Conservation (phyloP, 2,329 filamentous ascomycete species). For the Paradendryphiella salina region DNA sequence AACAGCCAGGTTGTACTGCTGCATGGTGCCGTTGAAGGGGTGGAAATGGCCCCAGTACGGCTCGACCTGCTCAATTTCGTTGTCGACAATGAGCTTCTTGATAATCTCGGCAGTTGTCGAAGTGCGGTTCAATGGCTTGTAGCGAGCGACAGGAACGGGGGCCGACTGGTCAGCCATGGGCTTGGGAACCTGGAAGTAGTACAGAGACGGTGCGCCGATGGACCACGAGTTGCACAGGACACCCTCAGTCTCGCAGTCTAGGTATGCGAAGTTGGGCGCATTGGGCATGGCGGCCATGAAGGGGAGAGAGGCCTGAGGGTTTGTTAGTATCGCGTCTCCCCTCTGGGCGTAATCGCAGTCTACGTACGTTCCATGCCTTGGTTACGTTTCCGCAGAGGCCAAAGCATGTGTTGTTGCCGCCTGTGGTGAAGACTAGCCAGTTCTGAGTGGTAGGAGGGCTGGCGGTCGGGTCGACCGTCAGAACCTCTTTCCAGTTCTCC, state of each 20-base stretch:
- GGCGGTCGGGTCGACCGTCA: constrained; percentile 62
- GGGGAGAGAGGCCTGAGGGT: constrained; percentile 60
- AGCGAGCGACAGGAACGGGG: constrained; percentile 65
- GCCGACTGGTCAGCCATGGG: constrained; percentile 65
- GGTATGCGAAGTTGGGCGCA: constrained; percentile 67
- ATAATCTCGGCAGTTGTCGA: constrained; percentile 67
- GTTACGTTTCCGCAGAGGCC: constrained; percentile 69
- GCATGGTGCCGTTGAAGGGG: constrained; percentile 71
- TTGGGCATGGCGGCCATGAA: constrained; percentile 64
- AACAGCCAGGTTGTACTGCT: constrained; percentile 63
- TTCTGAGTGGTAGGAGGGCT: constrained; percentile 66
- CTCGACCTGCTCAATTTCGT: constrained; percentile 56
- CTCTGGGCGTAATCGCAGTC: not conserved
- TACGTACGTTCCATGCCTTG: constrained; percentile 58
- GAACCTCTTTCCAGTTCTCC: constrained; percentile 70
- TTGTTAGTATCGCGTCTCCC: constrained; percentile 6
- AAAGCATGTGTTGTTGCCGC: constrained; percentile 77
- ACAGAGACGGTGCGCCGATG: constrained; percentile 65
- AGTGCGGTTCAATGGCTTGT: constrained; percentile 69
- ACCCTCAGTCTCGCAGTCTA: constrained; percentile 75
- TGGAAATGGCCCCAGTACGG: constrained; percentile 71
- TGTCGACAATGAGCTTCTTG: constrained; percentile 62
- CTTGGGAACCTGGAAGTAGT: constrained; percentile 65
- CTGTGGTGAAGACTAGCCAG: constrained; percentile 75
- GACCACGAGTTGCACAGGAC: constrained; percentile 77